Conservation (phyloP, 2,329 filamentous ascomycete genomes). For the Helicocarpus griseus region DNA sequence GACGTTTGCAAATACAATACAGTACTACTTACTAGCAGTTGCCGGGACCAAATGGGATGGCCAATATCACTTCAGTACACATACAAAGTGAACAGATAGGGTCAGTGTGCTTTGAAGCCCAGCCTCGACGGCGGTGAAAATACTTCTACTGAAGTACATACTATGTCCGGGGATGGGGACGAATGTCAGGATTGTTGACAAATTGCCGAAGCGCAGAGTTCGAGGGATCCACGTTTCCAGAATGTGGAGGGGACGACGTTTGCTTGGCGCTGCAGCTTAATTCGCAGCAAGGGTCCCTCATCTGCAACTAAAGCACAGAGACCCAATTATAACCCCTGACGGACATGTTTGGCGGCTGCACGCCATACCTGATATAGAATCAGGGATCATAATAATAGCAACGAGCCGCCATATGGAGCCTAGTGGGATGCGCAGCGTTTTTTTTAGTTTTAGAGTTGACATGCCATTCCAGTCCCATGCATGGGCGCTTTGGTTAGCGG, state of each 20-base stretch:
- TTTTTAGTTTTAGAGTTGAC: slow-evolving; percentile 3
- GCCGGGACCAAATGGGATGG: background rate
- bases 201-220: background rate
- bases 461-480: background rate
- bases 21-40: background rate
- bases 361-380: background rate
- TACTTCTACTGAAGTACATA: background rate
- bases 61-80: background rate
- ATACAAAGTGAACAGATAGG: background rate
- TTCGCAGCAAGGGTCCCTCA: background rate
- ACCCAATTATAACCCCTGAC: background rate
- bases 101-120: background rate
- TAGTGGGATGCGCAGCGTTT: background rate
- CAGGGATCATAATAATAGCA: slow-evolving; percentile 3
- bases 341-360: background rate
- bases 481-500: background rate
- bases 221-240: background rate
- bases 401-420: background rate
- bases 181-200: background rate
- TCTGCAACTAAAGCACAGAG: background rate
- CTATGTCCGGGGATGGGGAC: background rate
- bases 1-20: no score
- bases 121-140: background rate
- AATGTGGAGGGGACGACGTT: background rate
- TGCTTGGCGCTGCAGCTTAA: background rate